Conservation (phyloP, 1,284 basidiomycete genomes). For the Moesziomyces antarcticus region DNA sequence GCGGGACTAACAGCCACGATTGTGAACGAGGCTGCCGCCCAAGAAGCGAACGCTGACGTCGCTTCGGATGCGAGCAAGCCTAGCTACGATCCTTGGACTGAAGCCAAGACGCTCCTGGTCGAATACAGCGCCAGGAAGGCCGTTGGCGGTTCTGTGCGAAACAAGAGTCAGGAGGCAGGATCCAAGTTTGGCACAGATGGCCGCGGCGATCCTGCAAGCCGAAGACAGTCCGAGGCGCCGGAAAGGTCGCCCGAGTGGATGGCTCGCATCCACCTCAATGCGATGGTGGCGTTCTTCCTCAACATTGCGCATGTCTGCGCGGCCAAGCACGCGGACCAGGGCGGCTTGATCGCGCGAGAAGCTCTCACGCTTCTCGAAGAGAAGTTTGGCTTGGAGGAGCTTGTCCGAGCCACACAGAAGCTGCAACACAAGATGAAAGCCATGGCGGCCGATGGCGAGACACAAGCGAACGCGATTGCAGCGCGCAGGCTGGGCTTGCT, state of each 20-base stretch:
- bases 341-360: constrained; percentile 18
- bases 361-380: constrained; percentile 21
- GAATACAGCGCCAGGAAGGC: constrained; percentile 15
- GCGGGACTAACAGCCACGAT: constrained; percentile 22
- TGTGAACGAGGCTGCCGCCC: background rate
- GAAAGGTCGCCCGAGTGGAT: background rate
- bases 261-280: constrained; percentile 10
- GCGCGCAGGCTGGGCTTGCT: constrained; percentile 1
- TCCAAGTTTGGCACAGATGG: background rate
- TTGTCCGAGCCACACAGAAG: constrained; percentile 1
- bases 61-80: background rate
- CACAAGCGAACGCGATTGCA: constrained; percentile 11
- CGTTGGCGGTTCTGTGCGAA: background rate
- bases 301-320: constrained; percentile 14
- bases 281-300: constrained; percentile 13
- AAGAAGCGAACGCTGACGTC: background rate
- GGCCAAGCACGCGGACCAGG: background rate
- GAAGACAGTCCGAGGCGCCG: background rate
- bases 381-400: constrained; percentile 12
- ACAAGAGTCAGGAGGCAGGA: background rate
- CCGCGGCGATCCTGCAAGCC: background rate
- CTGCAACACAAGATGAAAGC: constrained; percentile 1
- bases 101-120: constrained; percentile 18
- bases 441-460: constrained; percentile 13
- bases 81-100: constrained; percentile 27